Conservation (phyloP, 2,329 filamentous ascomycete species). For the Periconia sp. region DNA sequence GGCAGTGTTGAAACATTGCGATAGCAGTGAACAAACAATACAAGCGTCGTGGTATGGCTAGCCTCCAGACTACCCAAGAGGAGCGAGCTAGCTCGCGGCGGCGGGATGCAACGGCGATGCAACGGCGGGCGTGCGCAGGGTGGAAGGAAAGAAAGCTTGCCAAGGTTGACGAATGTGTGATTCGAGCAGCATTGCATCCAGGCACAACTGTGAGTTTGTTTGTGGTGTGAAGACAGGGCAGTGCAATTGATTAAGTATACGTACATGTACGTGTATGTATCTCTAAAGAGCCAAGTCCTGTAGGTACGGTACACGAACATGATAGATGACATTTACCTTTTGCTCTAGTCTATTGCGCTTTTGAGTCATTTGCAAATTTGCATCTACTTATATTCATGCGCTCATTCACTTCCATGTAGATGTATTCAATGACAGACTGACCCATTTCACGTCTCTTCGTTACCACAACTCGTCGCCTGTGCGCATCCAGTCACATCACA, state of each 20-base stretch:
- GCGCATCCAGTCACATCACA: not conserved
- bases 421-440: too few species aligned
- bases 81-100: not conserved
- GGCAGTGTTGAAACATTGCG: not conserved
- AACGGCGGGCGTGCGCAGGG: conserved; percentile 15
- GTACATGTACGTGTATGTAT: too few species aligned
- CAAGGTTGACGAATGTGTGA: too few species aligned
- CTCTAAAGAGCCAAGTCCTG: not conserved
- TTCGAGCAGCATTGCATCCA: too few species aligned
- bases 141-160: conserved; percentile 2
- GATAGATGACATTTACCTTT: not conserved
- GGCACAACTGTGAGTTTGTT: too few species aligned
- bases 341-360: not conserved
- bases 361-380: not conserved
- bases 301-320: not conserved
- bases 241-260: not conserved
- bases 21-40: too few species aligned
- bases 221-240: not conserved
- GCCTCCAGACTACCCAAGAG: not conserved
- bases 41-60: not conserved
- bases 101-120: too few species aligned
- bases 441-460: too few species aligned
- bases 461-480: not conserved
- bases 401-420: too few species aligned
- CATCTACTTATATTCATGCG: too few species aligned